Evolutionary conservation across 352 stramenopile species (phyloP), one percentile per base, ranked within the genome.

Genomic region (Pythium volutum): DNA sequence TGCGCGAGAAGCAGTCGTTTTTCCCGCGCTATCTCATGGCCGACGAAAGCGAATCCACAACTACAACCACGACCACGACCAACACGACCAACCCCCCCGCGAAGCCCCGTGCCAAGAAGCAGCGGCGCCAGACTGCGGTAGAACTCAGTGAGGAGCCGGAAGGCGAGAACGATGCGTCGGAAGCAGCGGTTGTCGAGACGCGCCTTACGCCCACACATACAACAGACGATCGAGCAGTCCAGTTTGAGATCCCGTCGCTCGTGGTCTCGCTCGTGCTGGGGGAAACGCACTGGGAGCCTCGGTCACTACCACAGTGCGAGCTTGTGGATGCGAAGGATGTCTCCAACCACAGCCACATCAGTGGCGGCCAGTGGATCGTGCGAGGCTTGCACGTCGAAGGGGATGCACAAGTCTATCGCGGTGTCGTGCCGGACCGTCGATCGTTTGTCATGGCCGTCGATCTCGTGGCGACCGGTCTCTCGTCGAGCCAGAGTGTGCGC

Each of bases 1-100:
- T 86, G 16, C 64, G 75, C 15, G 70, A 81, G 45, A 84, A 84
- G 59, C 55, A 54, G 26, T 36, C 33, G 4, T 89, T 88, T 61
- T 89, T 89, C 68, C 72, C 77, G 0, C 59, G 12, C 4, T 59
- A 51, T 46, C 49, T 63, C 25, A 62, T 46, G 25, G n/a, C 22
- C 61, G 46, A 39, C 25, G 25, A 20, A 14, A 25, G 15, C 18
- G 26, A 34, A 7, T 47, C 20, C 18, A 27, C 3, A 20, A 42
- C 16, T 31, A 23, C 27, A 36, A 4, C 31, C 31, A 8, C 31
- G 31, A 11, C 31, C 31, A 36, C 31, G 2, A 36, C 31, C 8
- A 36, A 8, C 31, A 36, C 31, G 31, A 36, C 8, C 31, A 36
- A 36, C 14, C 18, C 39, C 10, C 42, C n/a, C 25, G 23, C 25